A percentile compares a stretch with the other conserved stretches of the same genome.
phyloP scores from a whole-genome alignment of 257 asterid genomes.

The Ilex asprella region DNA sequence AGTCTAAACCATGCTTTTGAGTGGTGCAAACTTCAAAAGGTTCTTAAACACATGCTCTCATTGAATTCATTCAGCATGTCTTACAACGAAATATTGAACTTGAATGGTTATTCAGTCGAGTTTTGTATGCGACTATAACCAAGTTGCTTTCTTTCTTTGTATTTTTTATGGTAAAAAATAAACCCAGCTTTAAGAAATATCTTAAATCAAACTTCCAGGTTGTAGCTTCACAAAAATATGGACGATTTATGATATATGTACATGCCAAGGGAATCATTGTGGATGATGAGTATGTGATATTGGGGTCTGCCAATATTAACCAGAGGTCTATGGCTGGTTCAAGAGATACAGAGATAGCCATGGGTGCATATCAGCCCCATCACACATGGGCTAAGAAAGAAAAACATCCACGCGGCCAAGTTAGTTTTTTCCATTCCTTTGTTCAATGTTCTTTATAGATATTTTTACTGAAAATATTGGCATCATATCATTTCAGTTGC shows the following conservation, averaged over 20 bases:
- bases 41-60: too few relatives aligned
- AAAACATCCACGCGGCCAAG: conserved; percentile 67
- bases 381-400: conserved; percentile 55
- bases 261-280: conserved; percentile 88
- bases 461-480: neutral
- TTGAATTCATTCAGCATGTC: too few relatives aligned
- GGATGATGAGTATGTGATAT: conserved; percentile 70
- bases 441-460: neutral
- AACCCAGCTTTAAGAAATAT: neutral
- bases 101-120: too few relatives aligned
- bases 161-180: too few relatives aligned
- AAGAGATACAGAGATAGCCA: conserved; percentile 84
- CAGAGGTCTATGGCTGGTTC: conserved; percentile 88
- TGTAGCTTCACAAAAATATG: conserved; percentile 40
- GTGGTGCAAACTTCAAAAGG: too few relatives aligned
- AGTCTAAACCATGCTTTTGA: too few relatives aligned
- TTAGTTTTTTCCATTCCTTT: conserved; percentile 7
- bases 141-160: too few relatives aligned
- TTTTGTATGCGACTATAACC: too few relatives aligned
- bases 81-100: too few relatives aligned
- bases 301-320: conserved; percentile 82
- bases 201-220: conserved; percentile 17
- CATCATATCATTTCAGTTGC: too few relatives aligned
- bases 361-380: conserved; percentile 83
- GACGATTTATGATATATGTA: conserved; percentile 69